Conservation (phyloP, 2,329 filamentous ascomycete genomes). For the Aspergillus phoenicis region DNA sequence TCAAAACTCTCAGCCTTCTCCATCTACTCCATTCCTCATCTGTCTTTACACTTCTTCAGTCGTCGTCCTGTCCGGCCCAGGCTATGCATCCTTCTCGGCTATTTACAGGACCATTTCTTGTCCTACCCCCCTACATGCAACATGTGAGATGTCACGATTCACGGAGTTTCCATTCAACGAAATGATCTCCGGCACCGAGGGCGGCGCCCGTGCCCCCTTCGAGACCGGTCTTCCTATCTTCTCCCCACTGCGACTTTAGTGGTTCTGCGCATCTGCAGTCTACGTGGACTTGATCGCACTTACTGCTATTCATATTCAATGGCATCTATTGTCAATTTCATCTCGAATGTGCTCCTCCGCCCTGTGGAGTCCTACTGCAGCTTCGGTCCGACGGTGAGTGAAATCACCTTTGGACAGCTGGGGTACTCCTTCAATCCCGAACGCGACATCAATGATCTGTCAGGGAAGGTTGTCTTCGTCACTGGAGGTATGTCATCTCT, state of each 20-base stretch:
- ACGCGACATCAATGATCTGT: slow-evolving; percentile 49
- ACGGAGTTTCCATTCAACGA: not conserved
- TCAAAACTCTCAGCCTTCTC: not conserved
- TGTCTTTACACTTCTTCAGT: not conserved
- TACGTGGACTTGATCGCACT: not conserved
- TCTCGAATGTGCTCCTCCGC: slow-evolving; percentile 28
- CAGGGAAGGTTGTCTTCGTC: slow-evolving; percentile 54
- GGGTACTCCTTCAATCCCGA: slow-evolving; percentile 46
- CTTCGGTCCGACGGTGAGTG: slow-evolving; percentile 39
- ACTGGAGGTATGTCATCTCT: slow-evolving; percentile 50
- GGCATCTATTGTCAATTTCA: slow-evolving; percentile 19
- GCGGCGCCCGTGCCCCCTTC: not conserved
- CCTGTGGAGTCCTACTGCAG: slow-evolving; percentile 35
- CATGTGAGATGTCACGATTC: not conserved
- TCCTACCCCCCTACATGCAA: not conserved
- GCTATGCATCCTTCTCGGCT: not conserved
- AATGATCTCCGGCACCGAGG: not conserved
- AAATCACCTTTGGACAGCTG: slow-evolving; percentile 37
- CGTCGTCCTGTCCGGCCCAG: not conserved
- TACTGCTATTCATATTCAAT: slow-evolving; percentile 14
- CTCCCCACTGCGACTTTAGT: not conserved
- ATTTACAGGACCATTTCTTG: not conserved
- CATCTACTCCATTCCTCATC: not conserved
- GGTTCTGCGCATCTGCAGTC: not conserved
- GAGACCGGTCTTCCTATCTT: not conserved